Evolutionary conservation across 2,329 filamentous ascomycete genomes (phyloP).

Genomic region (Talaromyces albobiverticillius): DNA sequence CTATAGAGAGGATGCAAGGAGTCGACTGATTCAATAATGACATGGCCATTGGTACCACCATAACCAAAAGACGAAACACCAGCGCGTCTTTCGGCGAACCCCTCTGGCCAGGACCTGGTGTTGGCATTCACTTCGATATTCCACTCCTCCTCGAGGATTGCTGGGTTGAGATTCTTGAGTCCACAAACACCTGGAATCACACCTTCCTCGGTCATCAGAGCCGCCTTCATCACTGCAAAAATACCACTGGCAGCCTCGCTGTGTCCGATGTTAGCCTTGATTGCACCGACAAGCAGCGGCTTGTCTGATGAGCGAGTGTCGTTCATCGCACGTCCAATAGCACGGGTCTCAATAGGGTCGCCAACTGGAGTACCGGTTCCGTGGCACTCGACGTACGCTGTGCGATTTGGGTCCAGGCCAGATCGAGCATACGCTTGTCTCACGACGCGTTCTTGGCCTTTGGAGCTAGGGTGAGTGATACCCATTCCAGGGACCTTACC

Average conservation of each 20-base stretch:
- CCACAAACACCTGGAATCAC: slow-evolving; percentile 14
- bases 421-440: slow-evolving; percentile 43
- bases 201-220: slow-evolving; percentile 40
- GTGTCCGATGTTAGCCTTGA: slow-evolving; percentile 49
- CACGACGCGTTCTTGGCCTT: slow-evolving; percentile 31
- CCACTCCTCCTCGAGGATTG: slow-evolving; percentile 14
- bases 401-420: slow-evolving; percentile 23
- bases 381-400: slow-evolving; percentile 21
- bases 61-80: slow-evolving; percentile 25
- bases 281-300: too few species aligned
- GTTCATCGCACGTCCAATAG: too few species aligned
- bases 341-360: slow-evolving; percentile 20
- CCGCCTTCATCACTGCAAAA: slow-evolving; percentile 42
- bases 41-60: slow-evolving; percentile 21
- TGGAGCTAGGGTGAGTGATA: slow-evolving; percentile 25
- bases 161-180: too few species aligned
- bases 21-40: slow-evolving; percentile 15
- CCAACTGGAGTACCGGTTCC: slow-evolving; percentile 23
- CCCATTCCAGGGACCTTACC: too few species aligned
- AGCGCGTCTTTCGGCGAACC: slow-evolving; percentile 8
- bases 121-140: slow-evolving; percentile 15
- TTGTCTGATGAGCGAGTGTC: too few species aligned
- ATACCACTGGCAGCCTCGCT: slow-evolving; percentile 45
- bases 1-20: slow-evolving; percentile 4
- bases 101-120: slow-evolving; percentile 12